These are phyloP conservation scores for Penicillium italicum DNA, from an alignment of 2,329 filamentous ascomycete species.

Conservation along the genomic window DNA sequence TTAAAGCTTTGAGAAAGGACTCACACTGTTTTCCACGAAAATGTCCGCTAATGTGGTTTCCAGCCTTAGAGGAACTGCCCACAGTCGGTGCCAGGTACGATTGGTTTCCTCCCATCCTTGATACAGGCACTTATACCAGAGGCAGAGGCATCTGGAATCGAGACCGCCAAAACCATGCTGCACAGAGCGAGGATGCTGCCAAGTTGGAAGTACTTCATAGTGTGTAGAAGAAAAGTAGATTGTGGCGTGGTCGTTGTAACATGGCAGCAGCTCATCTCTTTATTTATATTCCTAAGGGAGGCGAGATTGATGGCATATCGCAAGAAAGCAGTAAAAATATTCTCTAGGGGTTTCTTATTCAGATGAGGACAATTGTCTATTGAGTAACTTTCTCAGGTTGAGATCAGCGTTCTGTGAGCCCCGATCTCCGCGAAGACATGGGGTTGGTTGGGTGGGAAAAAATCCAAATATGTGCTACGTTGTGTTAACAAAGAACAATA, in stretches of 20 bases:
- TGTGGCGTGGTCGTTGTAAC: not conserved
- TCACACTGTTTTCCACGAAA: not conserved
- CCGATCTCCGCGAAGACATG: not conserved
- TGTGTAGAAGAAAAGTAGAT: not conserved
- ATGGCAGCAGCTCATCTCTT: not conserved
- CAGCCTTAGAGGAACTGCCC: not conserved
- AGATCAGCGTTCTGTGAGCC: not conserved
- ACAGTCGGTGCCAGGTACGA: not conserved
- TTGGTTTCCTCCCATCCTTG: not conserved
- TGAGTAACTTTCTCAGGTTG: not conserved
- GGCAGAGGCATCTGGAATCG: not conserved
- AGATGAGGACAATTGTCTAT: not conserved
- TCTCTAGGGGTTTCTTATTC: not conserved
- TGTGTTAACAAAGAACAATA: not conserved
- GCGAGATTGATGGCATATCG: not conserved
- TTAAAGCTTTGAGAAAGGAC: not conserved
- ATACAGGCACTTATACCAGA: not conserved
- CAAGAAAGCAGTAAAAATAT: not conserved
- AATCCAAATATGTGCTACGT: not conserved
- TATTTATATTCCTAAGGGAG: not conserved
- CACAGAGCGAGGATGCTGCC: not conserved
- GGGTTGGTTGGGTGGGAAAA: not conserved
- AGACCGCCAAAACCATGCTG: not conserved
- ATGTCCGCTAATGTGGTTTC: not conserved
- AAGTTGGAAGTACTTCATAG: conserved; percentile 3